Evolutionary conservation across 2,329 filamentous ascomycete species (phyloP), one percentile per base, ranked within the genome.

Genomic region (Geosmithia flava): DNA sequence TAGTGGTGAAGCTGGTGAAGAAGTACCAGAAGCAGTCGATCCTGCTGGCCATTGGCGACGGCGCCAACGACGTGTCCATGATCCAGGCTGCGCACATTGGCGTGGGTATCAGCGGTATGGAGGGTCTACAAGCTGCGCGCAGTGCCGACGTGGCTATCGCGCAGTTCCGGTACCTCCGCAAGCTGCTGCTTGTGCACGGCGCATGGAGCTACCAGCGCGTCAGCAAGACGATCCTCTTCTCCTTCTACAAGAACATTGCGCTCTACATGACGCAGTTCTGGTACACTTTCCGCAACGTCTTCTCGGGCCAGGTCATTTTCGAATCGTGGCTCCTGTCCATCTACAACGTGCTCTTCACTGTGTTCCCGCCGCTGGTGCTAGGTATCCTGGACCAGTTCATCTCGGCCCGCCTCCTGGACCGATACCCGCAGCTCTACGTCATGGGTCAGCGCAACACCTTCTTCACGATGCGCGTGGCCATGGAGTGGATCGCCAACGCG

Each of bases 181-280:
- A 98, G 68, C 73, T 98, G 48, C 76, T 97, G 27, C 77, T 98
- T 23, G 93, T 98, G 11, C 93, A 98, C 61, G 93, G 93, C 20
- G 84, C 90, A 6, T 98, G 93, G 93, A 95, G 88, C 62, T 98
- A 98, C 62, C 91, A 96, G 63, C 85, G 93, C 50, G 85, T 98
- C 62, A 91, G 86, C 75, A 95, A 95, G 69, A 89, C 95, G 50
- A 97, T 98, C 58, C 68, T 98, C 53, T 98, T 95, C 68, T 97
- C 93, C 7, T 98, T 97, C 66, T 98, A 98, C 75, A 98, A 98
- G 75, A 98, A 98, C 68, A 96, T 97, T 55, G 85, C 90, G 19
- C 74, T 98, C 52, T 98, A 97, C 69, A 90, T 98, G 85, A 98
- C 94, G 51, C 94, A 98, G 63, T 98, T 98, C 63, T 98, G 94